Evolutionary conservation across 371 early-diverging fungal species (phyloP), one percentile per base, ranked within the genome.

Genomic region (Apophysomyces sp.): DNA sequence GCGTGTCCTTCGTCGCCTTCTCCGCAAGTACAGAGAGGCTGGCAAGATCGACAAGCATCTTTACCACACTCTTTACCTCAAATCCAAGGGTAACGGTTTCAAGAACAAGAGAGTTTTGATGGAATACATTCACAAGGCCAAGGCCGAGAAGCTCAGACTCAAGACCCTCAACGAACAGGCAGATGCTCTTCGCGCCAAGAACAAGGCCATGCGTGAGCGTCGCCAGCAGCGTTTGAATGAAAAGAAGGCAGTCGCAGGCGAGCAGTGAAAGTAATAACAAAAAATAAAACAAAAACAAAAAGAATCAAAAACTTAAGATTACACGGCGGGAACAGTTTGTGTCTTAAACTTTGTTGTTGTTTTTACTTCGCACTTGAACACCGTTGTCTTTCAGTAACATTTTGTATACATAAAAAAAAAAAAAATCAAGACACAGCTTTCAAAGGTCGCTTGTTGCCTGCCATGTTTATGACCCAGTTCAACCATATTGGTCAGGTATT

Each of bases 11-110:
- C 93, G 99, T 78, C 91, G 92, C 64, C 86, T 96, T 52, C 89
- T 99, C 65, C 89, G 94, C 88, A 96, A 96, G 85, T 95, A 99
- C 93, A 88, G 98, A 64, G 96, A 94, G 77, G 81, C 91, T 64
- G 94, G 93, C 71, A 95, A 98, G 88, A 97, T 99, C 75, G 94
- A 98, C 89, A 86, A 91, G 78, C 97, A 96, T 87, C 82, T 98
- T 60, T 97, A 98, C 92, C 96, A 94, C 83, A 82, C 80, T 68
- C 89, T 97, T 59, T 98, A 98, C 91, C 80, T 95, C 75, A 98
- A 98, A 89, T 84, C 95, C 68, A 99, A 99, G 94, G 99, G 99
- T 92, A 98, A 98, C 86, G 94, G 95, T 66, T 99, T 99, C 92
- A 99, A 99, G 95, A 99, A 96, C 96, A 96, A 96, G 92, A 94